These are phyloP conservation scores for Ogataea ramenticola DNA, from an alignment of 805 yeast species.

Conservation along the genomic window DNA sequence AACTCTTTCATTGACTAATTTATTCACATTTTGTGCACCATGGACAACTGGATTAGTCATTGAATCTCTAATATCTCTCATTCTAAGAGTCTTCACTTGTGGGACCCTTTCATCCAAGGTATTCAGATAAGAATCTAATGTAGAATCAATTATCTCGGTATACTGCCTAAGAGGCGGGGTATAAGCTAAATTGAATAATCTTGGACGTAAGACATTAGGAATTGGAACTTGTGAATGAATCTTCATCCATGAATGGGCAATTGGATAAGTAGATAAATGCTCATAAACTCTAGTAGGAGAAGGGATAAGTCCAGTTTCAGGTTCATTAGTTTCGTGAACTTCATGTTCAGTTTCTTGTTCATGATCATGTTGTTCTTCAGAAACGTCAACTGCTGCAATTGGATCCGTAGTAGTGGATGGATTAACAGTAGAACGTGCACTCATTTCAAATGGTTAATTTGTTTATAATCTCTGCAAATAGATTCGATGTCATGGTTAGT, in stretches of 20 bases:
- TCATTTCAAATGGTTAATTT: no score
- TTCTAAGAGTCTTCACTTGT: constrained; percentile 45
- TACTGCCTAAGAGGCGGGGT: constrained; percentile 14
- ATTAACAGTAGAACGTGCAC: no score
- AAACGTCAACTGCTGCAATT: not conserved
- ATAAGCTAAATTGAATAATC: constrained; percentile 17
- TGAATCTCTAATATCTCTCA: constrained; percentile 39
- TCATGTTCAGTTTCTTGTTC: not conserved
- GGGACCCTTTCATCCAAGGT: constrained; percentile 57
- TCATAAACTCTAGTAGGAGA: constrained; percentile 26
- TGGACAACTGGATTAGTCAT: constrained; percentile 45
- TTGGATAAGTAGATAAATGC: constrained; percentile 42
- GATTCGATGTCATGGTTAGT: no score
- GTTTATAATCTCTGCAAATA: no score
- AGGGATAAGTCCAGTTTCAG: constrained; percentile 5
- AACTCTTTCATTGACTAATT: constrained; percentile 25
- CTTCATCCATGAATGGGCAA: constrained; percentile 30
- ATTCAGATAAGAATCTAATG: constrained; percentile 48
- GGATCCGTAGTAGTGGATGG: no score
- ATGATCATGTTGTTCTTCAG: not conserved
- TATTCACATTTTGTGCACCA: constrained; percentile 29
- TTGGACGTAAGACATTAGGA: constrained; percentile 19
- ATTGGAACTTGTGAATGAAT: constrained; percentile 18
- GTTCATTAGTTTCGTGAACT: not conserved
- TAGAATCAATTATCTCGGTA: constrained; percentile 33